phyloP scores from a whole-genome alignment of 2,329 filamentous ascomycete species.

The Chrysoporthe deuterocubensis region DNA sequence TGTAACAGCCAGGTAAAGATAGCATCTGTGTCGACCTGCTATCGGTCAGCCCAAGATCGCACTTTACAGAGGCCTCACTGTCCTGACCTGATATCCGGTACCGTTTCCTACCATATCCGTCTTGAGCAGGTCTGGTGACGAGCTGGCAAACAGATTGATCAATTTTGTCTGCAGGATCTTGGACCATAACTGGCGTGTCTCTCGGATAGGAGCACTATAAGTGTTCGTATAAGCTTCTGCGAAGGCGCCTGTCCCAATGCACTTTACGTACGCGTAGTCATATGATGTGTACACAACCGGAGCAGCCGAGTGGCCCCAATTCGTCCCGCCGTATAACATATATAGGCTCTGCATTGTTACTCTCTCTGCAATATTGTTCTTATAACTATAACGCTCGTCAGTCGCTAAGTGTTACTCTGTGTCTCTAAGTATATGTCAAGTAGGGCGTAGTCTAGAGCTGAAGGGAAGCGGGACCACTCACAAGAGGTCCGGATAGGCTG shows the following conservation, averaged over 20 bases:
- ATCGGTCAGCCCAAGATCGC: slow-evolving; percentile 3
- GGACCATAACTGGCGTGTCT: slow-evolving; percentile 56
- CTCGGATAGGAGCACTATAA: slow-evolving; percentile 51
- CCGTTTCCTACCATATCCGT: slow-evolving; percentile 60
- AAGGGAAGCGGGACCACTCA: slow-evolving; percentile 6
- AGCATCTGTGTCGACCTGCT: slow-evolving; percentile 38
- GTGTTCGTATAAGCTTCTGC: not conserved
- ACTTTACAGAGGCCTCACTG: not conserved
- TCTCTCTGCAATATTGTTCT: slow-evolving; percentile 57
- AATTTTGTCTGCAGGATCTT: slow-evolving; percentile 61
- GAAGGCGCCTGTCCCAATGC: not conserved
- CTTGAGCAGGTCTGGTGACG: slow-evolving; percentile 53
- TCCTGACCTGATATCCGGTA: slow-evolving; percentile 44
- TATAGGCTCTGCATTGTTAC: slow-evolving; percentile 54
- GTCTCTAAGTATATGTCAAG: not conserved
- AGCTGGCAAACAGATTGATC: slow-evolving; percentile 56
- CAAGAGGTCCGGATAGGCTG: slow-evolving; percentile 57
- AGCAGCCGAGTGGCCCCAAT: slow-evolving; percentile 56
- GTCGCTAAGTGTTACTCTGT: no score
- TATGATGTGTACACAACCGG: slow-evolving; percentile 54
- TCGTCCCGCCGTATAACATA: slow-evolving; percentile 59
- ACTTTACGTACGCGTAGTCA: slow-evolving; percentile 39
- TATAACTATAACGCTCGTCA: slow-evolving; percentile 41
- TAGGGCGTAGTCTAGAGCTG: not conserved
- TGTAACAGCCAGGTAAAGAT: slow-evolving; percentile 57